Base-by-base conservation (phyloP, 2,329 filamentous ascomycete genomes). In the Samsoniella hepiali region DNA sequence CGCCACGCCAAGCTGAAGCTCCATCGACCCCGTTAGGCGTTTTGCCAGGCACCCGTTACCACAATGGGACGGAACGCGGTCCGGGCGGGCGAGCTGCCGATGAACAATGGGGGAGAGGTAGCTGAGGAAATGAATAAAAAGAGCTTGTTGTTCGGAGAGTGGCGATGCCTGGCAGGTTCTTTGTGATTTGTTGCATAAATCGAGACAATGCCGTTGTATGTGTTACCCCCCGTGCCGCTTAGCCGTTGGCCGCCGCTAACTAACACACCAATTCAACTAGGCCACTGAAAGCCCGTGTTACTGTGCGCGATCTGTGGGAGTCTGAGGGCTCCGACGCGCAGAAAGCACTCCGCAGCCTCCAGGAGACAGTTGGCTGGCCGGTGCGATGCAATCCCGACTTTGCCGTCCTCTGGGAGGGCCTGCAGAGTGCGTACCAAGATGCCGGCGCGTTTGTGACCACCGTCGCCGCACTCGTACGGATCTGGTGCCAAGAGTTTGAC, bases 221-320 rank as follows among this genome's bases (percentile, higher is more conserved):
- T 59, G n/a, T 13, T 9, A 5, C 31, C 22, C 22, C 22, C 22
- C 32, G 32, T 31, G 31, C 11, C 29, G 29, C 27, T 27, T 9
- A 8, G 5, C 10, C n/a, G 44, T 27, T 22, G n/a, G 10, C 27
- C n/a, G 22, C 22, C n/a, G 2, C 29, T 8, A 31, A 51, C 55
- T 57, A 32, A 60, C 36, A 15, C 22, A 8, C 2, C 11, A 4
- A 22, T 6, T 36, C 13, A 10, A 22, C 22, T 51, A 82, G 79
- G 54, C 78, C 80, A 0, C 72, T 81, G 58, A 78, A 78, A 67
- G 72, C 77, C 50, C 76, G 76, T 62, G 64, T 80, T 65, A 73
- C 72, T 49, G 72, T 82, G 66, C 78, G 79, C 34, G 78, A 82
- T 66, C 67, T 72, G 58, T 82, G 79, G 79, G 70, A 73, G 36